Conservation (phyloP, 345 rosid genomes). For the Acer campestre region DNA sequence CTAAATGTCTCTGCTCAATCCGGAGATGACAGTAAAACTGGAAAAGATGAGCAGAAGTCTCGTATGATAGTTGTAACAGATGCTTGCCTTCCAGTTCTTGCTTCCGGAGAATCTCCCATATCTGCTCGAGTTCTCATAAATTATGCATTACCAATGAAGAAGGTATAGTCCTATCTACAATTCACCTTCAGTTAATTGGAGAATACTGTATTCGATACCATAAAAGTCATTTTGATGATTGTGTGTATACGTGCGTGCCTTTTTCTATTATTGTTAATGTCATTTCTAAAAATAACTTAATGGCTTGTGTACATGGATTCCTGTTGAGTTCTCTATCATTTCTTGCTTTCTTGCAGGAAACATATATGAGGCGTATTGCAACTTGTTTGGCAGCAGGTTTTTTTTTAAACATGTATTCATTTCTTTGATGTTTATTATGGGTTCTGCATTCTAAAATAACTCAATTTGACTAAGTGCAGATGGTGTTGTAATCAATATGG, state of each 20-base stretch:
- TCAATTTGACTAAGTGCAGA: constrained; percentile 43
- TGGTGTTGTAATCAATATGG: constrained; percentile 90
- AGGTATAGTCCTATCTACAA: constrained; percentile 40
- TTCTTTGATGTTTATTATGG: background rate
- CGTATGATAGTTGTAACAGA: constrained; percentile 74
- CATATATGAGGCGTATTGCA: constrained; percentile 68
- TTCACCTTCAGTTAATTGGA: background rate
- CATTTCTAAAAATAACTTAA: background rate
- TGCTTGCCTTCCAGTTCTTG: constrained; percentile 72
- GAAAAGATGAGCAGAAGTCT: constrained; percentile 53
- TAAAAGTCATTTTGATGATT: background rate
- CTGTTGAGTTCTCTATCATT: background rate
- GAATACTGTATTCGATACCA: background rate
- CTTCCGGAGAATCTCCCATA: constrained; percentile 66
- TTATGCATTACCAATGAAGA: constrained; percentile 80
- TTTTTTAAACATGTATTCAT: constrained; percentile 9
- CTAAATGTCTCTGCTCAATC: constrained; percentile 39
- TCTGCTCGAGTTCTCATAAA: constrained; percentile 76
- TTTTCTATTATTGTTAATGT: background rate
- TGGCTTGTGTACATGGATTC: background rate
- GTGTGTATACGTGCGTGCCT: background rate
- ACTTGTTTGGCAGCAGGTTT: constrained; percentile 90
- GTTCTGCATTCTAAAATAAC: constrained; percentile 18
- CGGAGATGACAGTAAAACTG: constrained; percentile 39
- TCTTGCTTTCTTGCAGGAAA: constrained; percentile 58